A percentile compares a stretch with the other conserved stretches of the same genome.
Evolutionary conservation across 2,329 filamentous ascomycete species (phyloP).

Genomic region (Fusarium sp.): DNA sequence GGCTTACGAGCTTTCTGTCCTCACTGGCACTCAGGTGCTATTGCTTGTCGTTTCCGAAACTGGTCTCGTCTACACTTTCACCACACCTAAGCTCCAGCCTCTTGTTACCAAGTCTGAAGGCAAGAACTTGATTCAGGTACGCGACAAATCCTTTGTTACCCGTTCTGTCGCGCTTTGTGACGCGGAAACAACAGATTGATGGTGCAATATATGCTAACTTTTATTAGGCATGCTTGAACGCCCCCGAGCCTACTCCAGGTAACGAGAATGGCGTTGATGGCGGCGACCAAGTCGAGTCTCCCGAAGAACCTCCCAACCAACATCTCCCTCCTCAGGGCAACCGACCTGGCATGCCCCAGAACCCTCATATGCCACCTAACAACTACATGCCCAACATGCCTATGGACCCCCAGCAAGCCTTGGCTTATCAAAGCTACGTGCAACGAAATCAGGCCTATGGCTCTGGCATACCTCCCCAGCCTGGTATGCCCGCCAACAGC

Average conservation of each 20-base stretch:
- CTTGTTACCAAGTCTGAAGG: constrained; percentile 98
- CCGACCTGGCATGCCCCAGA: constrained; percentile 74
- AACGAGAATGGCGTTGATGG: constrained; percentile 86
- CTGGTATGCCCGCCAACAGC: constrained; percentile 84
- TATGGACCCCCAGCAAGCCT: constrained; percentile 80
- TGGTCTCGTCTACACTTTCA: constrained; percentile 97
- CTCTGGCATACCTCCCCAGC: constrained; percentile 82
- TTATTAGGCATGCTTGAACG: constrained; percentile 91
- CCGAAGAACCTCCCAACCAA: constrained; percentile 84
- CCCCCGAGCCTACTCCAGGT: constrained; percentile 86
- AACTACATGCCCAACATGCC: constrained; percentile 74
- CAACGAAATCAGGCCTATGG: constrained; percentile 76
- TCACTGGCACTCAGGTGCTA: constrained; percentile 97
- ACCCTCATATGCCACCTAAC: constrained; percentile 69
- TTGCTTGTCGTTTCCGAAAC: constrained; percentile 97
- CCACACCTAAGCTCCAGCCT: constrained; percentile 96
- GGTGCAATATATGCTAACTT: constrained; percentile 20
- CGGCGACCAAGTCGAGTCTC: constrained; percentile 83
- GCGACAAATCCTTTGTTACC: constrained; percentile 43
- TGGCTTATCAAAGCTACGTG: constrained; percentile 87
- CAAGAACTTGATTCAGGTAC: constrained; percentile 98
- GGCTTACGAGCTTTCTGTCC: constrained; percentile 97
- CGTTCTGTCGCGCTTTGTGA: not conserved
- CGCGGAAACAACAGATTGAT: not conserved
- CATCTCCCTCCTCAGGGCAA: constrained; percentile 75